Evolutionary conservation across 1,284 basidiomycete species (phyloP).

Genomic region (Golubevia sp.): DNA sequence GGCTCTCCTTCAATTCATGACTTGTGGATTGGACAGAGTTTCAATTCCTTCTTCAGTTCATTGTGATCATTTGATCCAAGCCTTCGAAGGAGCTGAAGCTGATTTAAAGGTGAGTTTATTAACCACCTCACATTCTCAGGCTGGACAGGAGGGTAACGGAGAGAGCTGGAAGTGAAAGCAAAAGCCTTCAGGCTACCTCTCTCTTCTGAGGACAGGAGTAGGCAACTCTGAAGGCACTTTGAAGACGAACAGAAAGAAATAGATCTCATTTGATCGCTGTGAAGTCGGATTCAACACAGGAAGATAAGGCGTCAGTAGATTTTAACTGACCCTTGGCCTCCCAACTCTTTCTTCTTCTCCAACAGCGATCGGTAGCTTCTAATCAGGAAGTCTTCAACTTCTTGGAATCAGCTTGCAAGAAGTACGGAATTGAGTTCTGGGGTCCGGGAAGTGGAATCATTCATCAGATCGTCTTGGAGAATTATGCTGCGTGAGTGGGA

Average conservation of each 20-base stretch:
- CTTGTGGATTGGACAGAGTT: conserved; percentile 82
- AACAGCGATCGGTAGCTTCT: conserved; percentile 77
- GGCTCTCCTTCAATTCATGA: conserved; percentile 97
- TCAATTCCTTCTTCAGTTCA: conserved; percentile 87
- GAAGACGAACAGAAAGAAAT: too few relatives aligned
- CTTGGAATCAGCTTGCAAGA: conserved; percentile 87
- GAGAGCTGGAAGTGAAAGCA: not conserved
- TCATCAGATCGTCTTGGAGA: conserved; percentile 98
- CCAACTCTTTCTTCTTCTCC: conserved; percentile 6
- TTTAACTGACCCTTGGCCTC: too few relatives aligned
- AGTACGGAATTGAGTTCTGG: conserved; percentile 89
- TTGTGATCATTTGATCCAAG: conserved; percentile 86
- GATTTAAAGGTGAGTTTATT: conserved; percentile 78
- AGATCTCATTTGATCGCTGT: not conserved
- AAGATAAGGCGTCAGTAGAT: too few relatives aligned
- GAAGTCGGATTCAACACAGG: too few relatives aligned
- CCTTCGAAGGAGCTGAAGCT: conserved; percentile 74
- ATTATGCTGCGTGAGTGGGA: conserved; percentile 72
- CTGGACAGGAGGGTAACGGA: not conserved
- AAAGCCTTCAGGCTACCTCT: too few relatives aligned
- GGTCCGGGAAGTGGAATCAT: conserved; percentile 82
- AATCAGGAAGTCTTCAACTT: conserved; percentile 99
- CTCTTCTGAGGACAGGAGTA: too few relatives aligned
- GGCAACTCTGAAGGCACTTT: too few relatives aligned
- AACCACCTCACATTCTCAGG: not conserved